Percentiles rank a stretch among this genome's conserved stretches.
phyloP scores from a whole-genome alignment of 2,329 filamentous ascomycete species.

The Fusarium fracticaudum region DNA sequence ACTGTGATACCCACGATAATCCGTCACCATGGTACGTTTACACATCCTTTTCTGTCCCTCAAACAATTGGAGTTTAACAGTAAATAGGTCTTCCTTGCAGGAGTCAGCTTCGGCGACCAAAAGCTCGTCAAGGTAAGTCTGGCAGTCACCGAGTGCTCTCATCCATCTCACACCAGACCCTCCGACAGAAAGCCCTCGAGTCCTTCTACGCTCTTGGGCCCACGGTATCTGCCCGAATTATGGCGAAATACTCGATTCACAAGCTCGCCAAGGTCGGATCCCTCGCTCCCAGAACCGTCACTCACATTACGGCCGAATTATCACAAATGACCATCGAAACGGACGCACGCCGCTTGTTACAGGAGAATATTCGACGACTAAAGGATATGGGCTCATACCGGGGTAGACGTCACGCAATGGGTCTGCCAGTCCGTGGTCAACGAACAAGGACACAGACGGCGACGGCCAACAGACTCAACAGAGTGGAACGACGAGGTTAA shows the following conservation, averaged over 20 bases:
- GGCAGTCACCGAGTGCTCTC: background rate
- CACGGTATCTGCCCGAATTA: conserved; percentile 74
- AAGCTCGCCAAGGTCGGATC: conserved; percentile 80
- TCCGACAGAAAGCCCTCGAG: conserved; percentile 73
- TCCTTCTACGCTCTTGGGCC: conserved; percentile 88
- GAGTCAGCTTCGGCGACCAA: conserved; percentile 84
- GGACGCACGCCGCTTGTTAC: conserved; percentile 79
- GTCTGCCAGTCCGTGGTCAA: conserved; percentile 90
- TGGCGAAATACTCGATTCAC: conserved; percentile 91
- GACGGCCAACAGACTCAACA: conserved; percentile 71
- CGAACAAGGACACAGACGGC: conserved; percentile 79
- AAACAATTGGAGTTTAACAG: background rate
- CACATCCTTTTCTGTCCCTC: background rate
- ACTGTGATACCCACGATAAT: conserved; percentile 33
- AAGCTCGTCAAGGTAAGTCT: conserved; percentile 80
- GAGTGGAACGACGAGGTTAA: conserved; percentile 54
- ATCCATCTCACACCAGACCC: conserved; percentile 12
- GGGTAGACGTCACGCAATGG: conserved; percentile 91
- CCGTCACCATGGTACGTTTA: conserved; percentile 37
- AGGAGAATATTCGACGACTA: conserved; percentile 86
- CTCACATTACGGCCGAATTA: conserved; percentile 84
- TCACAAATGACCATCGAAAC: conserved; percentile 94
- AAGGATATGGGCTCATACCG: conserved; percentile 92
- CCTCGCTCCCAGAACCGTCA: conserved; percentile 78
- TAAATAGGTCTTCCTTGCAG: conserved; percentile 81